A percentile compares a stretch with the other conserved stretches of the same genome.
Conservation (phyloP, 1,284 basidiomycete genomes). For the Ganoderma meredithae region DNA sequence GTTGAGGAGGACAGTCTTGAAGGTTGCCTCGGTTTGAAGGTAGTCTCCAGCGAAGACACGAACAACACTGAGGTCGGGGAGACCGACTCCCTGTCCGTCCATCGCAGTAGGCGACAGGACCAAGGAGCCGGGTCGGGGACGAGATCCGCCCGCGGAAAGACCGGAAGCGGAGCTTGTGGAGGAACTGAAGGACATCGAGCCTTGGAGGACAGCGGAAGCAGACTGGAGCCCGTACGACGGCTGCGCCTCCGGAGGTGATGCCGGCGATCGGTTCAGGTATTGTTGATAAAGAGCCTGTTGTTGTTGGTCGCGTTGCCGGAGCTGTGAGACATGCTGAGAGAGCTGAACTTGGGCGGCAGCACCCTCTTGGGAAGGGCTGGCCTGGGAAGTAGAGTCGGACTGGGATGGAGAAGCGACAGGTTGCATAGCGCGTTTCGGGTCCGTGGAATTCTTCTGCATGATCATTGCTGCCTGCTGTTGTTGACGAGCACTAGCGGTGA, state of each 20-base stretch:
- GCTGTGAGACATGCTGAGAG: constrained; percentile 61
- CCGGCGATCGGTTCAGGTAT: constrained; percentile 84
- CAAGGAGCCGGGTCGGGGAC: constrained; percentile 75
- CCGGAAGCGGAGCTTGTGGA: constrained; percentile 47
- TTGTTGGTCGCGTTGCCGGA: constrained; percentile 88
- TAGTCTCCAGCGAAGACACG: constrained; percentile 93
- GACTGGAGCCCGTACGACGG: constrained; percentile 75
- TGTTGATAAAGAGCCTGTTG: constrained; percentile 90
- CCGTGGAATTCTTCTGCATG: constrained; percentile 43
- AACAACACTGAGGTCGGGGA: constrained; percentile 92
- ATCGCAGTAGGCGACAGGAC: constrained; percentile 67
- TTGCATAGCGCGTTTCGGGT: constrained; percentile 43
- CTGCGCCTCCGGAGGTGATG: constrained; percentile 75
- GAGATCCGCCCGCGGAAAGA: constrained; percentile 48
- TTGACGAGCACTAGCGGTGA: constrained; percentile 58
- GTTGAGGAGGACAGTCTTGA: constrained; percentile 96
- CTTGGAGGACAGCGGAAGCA: constrained; percentile 62
- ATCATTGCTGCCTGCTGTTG: constrained; percentile 54
- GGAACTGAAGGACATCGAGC: constrained; percentile 51
- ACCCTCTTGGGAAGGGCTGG: constrained; percentile 18
- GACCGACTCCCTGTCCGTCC: constrained; percentile 67
- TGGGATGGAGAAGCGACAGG: constrained; percentile 27
- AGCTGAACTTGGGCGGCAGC: constrained; percentile 35
- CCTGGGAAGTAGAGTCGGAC: background rate
- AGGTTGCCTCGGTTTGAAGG: constrained; percentile 91